Evolutionary conservation across 2,329 filamentous ascomycete genomes (phyloP), one percentile per base, ranked within the genome.

Genomic region (Tetracladium maxilliforme): DNA sequence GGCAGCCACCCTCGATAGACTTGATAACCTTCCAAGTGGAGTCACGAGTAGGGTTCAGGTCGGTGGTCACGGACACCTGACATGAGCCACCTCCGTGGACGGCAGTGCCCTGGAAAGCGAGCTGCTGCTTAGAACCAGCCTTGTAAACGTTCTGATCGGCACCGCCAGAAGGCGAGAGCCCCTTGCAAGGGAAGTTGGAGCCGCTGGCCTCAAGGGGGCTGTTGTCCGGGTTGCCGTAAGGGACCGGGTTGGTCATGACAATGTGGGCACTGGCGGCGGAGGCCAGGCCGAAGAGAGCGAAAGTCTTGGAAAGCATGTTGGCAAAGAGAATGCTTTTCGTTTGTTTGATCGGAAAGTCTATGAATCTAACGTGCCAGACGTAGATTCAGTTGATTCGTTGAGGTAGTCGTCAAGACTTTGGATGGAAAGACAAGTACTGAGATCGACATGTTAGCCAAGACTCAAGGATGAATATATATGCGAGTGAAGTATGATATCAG

Each of bases 81-180:
- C 90, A 95, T 1, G 82, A 92, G 1, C 90, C 90, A 27, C 90
- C 90, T 11, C 86, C 86, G 38, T 98, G 90, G 0, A 75, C 70
- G 4, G 84, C 86, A 24, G 61, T 56, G 18, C 84, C 86, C 0
- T 53, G 53, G 49, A 93, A 81, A 0, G 52, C 48, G 2, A 94
- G 59, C 0, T 54, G 46, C 39, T 78, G 68, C 1, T 48, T 34
- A 6, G 66, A 63, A 4, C 82, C 82, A 10, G 77, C 61, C 1
- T 61, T 54, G 49, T 78, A 80, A 2, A 56, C 44, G 38, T 81
- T 82, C 21, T 8, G 8, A 9, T 23, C 21, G 2, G 42, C 46
- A 6, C 51, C 52, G 2, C 58, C 51, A 2, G 57, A 52, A 1
- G 61, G 52, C 5, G 64, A 62, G 23, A 44, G 48, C 1, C 53